Conservation (phyloP, 768 basidiomycete species). For the Termitomyces sp. region DNA sequence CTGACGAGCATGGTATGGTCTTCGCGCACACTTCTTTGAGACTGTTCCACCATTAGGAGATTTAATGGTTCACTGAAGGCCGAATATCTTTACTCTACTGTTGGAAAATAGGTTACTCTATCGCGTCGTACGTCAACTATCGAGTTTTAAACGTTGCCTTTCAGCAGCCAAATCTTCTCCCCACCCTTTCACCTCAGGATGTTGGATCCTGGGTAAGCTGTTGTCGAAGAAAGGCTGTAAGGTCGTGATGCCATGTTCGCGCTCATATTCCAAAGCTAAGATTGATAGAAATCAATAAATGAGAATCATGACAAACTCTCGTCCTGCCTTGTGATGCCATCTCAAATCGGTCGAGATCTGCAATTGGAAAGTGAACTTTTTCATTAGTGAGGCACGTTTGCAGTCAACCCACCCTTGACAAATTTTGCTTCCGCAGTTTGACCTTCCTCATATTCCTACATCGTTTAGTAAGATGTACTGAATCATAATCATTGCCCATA, state of each 20-base stretch:
- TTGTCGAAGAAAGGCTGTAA: conserved; percentile 79
- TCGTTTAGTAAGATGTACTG: not conserved
- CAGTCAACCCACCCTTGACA: conserved; percentile 59
- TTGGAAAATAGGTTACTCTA: not conserved
- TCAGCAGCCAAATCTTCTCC: conserved; percentile 41
- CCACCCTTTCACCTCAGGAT: conserved; percentile 73
- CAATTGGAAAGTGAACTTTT: not conserved
- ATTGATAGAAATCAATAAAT: not conserved
- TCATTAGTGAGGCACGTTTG: not conserved
- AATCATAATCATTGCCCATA: not conserved
- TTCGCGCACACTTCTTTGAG: conserved; percentile 87
- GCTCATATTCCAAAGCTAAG: conserved; percentile 72
- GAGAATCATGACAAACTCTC: not conserved
- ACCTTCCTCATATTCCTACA: conserved; percentile 80
- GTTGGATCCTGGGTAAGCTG: conserved; percentile 66
- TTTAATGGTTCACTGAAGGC: no score
- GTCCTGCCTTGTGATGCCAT: conserved; percentile 75
- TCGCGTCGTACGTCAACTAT: not conserved
- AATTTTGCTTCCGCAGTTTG: conserved; percentile 71
- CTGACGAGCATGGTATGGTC: conserved; percentile 88
- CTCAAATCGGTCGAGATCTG: conserved; percentile 84
- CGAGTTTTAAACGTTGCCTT: not conserved
- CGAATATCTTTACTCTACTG: not conserved
- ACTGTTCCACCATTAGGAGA: conserved; percentile 76
- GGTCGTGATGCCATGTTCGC: conserved; percentile 33